Base-by-base conservation (phyloP, 257 asterid species). In the Solanum corneliomulleri region DNA sequence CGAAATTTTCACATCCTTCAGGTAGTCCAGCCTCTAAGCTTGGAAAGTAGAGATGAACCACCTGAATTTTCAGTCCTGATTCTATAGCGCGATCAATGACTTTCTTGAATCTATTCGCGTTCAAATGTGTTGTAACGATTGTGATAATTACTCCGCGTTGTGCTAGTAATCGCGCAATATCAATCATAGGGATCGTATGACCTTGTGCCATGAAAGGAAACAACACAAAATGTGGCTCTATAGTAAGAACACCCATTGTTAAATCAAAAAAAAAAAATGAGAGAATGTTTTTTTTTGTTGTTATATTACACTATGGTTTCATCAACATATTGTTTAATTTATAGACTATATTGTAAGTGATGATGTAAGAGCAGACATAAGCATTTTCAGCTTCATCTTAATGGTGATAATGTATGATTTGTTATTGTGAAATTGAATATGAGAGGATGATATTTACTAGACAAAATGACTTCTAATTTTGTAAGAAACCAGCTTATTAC, bases 181-280 rank as follows among this genome's bases (percentile, higher is more conserved):
- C 91, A 25, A 85, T 87, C 89, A 89, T 87, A 27, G 89, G 90
- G 39, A 85, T 85, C 11, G 70, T 87, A 4, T 89, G 91, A 29
- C 90, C 89, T 7, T 71, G 91, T 47, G 90, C 88, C 91, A 89
- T 89, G 42, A 89, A 84, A 56, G 90, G 91, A 31, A 89, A 44
- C 78, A 89, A 11, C 27, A 89, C 39, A 27, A 89, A 85, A 77
- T 89, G 90, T 60, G 83, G 87, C 83, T 85, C 83, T n/a, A 29
- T 2, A 9, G 83, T 72, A 7, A 14, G 27, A 21, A 49, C 58
- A 33, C 12, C 83, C 87, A 86, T 86, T 71, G 20, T 69, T 64
- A 1, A 1, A 39, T 52, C 0, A 15, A n/a, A 41, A 66, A 10
- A 85, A 85, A 33, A 33, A 37, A 37, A 37, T 64, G 5, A 10